Percentiles rank a stretch among this genome's conserved stretches.
These are phyloP conservation scores for Papiliotrema terrestris DNA, from an alignment of 1,284 basidiomycete species.

Conservation along the genomic window DNA sequence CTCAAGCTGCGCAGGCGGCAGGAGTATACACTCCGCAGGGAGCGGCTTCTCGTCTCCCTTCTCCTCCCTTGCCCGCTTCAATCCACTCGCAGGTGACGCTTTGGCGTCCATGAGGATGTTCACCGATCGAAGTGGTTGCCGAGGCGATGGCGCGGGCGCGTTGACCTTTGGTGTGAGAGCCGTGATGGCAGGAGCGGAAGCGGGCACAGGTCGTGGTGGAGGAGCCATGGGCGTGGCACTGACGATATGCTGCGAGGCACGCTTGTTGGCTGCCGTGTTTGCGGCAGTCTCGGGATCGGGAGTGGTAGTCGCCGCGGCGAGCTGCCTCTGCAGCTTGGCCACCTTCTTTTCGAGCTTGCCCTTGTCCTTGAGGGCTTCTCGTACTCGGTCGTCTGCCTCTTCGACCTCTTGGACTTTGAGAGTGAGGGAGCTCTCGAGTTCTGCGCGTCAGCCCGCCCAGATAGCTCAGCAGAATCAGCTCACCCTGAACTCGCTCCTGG, in stretches of 20 bases:
- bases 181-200: background rate
- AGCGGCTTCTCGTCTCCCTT: slow-evolving; percentile 8
- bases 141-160: background rate
- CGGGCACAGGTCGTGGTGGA: background rate
- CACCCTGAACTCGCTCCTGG: slow-evolving; percentile 21
- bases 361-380: slow-evolving; percentile 30
- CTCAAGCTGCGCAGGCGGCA: slow-evolving; percentile 1
- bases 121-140: slow-evolving; percentile 7
- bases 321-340: slow-evolving; percentile 29
- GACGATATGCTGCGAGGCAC: background rate
- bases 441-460: slow-evolving; percentile 11
- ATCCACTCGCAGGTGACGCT: background rate
- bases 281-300: slow-evolving; percentile 18
- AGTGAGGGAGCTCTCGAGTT: slow-evolving; percentile 27
- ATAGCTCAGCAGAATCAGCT: slow-evolving; percentile 1
- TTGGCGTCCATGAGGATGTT: slow-evolving; percentile 5
- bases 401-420: slow-evolving; percentile 36
- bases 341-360: slow-evolving; percentile 36
- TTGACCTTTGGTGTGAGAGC: background rate
- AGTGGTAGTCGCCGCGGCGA: slow-evolving; percentile 15
- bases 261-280: slow-evolving; percentile 20
- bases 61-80: slow-evolving; percentile 8
- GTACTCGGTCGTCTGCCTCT: slow-evolving; percentile 32
- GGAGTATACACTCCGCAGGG: slow-evolving; percentile 8
- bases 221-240: background rate